Conservation (phyloP, 257 asterid genomes). For the Ligustrum vulgare region DNA sequence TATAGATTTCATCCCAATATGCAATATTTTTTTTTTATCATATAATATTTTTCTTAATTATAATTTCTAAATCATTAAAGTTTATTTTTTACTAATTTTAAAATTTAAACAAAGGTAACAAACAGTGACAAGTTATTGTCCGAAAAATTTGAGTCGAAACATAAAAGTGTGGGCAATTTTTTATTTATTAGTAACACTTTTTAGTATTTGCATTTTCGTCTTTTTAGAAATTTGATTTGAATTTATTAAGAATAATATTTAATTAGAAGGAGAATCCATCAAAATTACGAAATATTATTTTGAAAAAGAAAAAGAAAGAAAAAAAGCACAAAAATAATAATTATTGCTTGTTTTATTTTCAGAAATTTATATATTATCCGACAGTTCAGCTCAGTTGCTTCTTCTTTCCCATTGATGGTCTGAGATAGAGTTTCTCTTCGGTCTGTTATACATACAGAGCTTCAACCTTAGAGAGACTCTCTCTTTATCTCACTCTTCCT, state of each 20-base stretch:
- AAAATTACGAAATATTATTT: too few relatives aligned
- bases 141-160: neutral
- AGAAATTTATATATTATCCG: too few relatives aligned
- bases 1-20: neutral
- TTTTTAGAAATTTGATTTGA: too few relatives aligned
- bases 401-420: neutral
- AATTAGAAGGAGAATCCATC: too few relatives aligned
- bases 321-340: too few relatives aligned
- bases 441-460: neutral
- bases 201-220: too few relatives aligned
- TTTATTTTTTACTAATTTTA: neutral
- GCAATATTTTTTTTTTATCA: neutral
- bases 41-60: neutral
- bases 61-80: neutral
- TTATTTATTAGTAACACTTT: too few relatives aligned
- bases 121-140: neutral
- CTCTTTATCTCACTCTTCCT: constrained; percentile 5
- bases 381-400: neutral
- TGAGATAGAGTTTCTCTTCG: neutral
- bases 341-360: too few relatives aligned
- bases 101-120: neutral
- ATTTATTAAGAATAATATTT: too few relatives aligned
- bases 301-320: too few relatives aligned
- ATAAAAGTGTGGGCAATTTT: too few relatives aligned
- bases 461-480: neutral